phyloP scores from a whole-genome alignment of 208 protist species.

The Tritrichomonas foetus region DNA sequence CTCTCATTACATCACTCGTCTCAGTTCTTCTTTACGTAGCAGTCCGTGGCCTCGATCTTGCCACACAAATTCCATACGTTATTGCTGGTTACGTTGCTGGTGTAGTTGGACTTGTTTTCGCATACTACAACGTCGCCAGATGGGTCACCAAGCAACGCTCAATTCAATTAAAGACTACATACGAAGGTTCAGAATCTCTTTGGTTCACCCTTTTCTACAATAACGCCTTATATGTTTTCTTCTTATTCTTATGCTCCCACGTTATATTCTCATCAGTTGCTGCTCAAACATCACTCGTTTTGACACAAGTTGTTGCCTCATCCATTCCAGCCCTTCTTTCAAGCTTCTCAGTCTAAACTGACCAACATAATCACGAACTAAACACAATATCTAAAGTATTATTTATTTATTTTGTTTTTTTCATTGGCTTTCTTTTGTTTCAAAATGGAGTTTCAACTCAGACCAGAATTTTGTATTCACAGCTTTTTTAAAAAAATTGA shows the following conservation, averaged over 20 bases:
- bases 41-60: neutral
- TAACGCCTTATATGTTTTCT: conserved; percentile 2
- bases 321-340: neutral
- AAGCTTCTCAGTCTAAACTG: neutral
- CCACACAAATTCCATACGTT: neutral
- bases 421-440: no score
- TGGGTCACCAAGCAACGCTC: neutral
- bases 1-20: neutral
- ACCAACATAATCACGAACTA: no score
- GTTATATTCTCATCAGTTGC: neutral
- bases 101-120: neutral
- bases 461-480: no score
- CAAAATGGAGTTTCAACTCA: no score
- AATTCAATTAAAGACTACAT: neutral
- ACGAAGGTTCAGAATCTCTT: neutral
- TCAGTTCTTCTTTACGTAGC: neutral
- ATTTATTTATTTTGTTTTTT: no score
- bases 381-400: no score
- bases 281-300: neutral
- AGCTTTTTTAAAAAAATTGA: no score
- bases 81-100: neutral
- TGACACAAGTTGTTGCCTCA: neutral
- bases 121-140: neutral
- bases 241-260: neutral
- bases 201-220: conserved; percentile 32